Evolutionary conservation across 345 rosid genomes (phyloP).

Genomic region (Clausena lansium): DNA sequence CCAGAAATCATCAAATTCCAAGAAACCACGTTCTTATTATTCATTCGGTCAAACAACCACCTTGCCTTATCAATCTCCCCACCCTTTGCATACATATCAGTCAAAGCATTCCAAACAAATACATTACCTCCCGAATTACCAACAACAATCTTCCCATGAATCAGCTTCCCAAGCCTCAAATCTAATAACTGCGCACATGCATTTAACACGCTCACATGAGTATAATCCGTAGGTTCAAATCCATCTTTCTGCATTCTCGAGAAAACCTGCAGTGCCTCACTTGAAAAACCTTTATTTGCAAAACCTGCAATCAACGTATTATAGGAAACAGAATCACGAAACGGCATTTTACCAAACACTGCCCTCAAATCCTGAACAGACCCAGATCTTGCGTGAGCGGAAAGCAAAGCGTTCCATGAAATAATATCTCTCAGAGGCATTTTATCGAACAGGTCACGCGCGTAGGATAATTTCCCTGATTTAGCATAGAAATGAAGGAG

Average conservation of each 20-base stretch:
- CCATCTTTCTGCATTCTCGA: constrained; percentile 38
- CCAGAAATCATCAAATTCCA: constrained; percentile 63
- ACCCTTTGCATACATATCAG: constrained; percentile 55
- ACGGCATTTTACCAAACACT: constrained; percentile 40
- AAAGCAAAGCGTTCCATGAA: constrained; percentile 64
- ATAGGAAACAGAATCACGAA: constrained; percentile 51
- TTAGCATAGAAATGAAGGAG: constrained; percentile 49
- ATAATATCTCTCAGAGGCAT: constrained; percentile 49
- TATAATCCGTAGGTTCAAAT: constrained; percentile 42
- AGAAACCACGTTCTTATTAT: constrained; percentile 40
- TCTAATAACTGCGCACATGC: constrained; percentile 47
- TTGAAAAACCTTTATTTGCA: constrained; percentile 30
- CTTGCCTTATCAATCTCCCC: constrained; percentile 46
- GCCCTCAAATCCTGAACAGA: constrained; percentile 36
- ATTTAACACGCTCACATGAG: constrained; percentile 47
- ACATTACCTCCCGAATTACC: constrained; percentile 29
- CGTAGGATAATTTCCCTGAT: constrained; percentile 30
- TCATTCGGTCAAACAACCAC: constrained; percentile 42
- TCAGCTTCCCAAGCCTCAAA: constrained; percentile 53
- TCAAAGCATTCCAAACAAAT: constrained; percentile 54
- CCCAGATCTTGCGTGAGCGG: constrained; percentile 38
- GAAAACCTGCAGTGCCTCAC: constrained; percentile 37
- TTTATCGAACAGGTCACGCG: constrained; percentile 50
- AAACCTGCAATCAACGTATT: constrained; percentile 51
- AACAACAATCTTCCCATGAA: constrained; percentile 46